Evolutionary conservation across 31 red algal genomes (phyloP).

Genomic region (Endocladia muricata): DNA sequence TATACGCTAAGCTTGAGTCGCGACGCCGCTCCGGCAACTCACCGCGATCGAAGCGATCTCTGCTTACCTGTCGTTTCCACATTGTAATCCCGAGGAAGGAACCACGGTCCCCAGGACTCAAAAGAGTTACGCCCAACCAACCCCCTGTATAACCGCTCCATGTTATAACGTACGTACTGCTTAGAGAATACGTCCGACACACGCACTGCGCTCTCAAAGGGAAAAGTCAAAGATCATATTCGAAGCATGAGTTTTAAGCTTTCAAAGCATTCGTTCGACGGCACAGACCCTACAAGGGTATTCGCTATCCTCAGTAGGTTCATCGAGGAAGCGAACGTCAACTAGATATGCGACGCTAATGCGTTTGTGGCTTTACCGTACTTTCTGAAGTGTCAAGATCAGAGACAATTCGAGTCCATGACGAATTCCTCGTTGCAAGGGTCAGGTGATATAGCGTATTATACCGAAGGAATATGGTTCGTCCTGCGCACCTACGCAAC

Average conservation of each 20-base stretch:
- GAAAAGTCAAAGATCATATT: constrained; percentile 22
- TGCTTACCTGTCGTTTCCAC: too few relatives aligned
- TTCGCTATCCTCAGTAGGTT: constrained; percentile 4
- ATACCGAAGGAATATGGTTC: neutral
- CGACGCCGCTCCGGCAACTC: too few relatives aligned
- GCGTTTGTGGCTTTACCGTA: neutral
- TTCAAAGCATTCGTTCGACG: neutral
- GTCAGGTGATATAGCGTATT: neutral
- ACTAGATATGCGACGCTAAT: neutral
- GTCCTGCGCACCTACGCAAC: neutral
- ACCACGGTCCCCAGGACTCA: too few relatives aligned
- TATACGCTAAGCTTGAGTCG: too few relatives aligned
- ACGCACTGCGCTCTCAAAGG: constrained; percentile 8
- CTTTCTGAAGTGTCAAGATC: neutral
- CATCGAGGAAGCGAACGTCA: neutral
- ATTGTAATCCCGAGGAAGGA: too few relatives aligned
- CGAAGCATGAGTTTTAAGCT: neutral
- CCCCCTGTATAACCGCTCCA: too few relatives aligned
- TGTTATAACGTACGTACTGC: too few relatives aligned
- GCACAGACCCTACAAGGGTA: neutral
- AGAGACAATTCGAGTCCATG: neutral
- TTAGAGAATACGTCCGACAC: too few relatives aligned
- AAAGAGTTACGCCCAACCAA: too few relatives aligned
- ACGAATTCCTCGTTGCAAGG: neutral
- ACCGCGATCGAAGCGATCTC: too few relatives aligned